Evolutionary conservation across 305 asterid genomes (phyloP).

Genomic region (Plantago coronopus): DNA sequence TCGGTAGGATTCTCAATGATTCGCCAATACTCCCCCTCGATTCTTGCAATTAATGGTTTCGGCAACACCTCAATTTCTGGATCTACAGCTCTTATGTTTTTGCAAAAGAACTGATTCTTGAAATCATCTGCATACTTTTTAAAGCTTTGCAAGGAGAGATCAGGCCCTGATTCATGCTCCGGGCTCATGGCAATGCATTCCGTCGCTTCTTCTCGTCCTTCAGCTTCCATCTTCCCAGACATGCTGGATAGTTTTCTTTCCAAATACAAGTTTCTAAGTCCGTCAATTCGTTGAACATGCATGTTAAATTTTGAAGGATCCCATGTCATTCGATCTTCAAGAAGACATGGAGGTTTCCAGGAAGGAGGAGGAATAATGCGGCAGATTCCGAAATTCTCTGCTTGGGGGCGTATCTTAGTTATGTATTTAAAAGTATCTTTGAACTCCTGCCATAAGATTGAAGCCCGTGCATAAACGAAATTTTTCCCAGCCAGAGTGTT

Average conservation of each 20-base stretch:
- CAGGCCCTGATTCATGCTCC: conserved; percentile 51
- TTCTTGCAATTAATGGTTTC: conserved; percentile 45
- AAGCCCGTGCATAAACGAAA: conserved; percentile 32
- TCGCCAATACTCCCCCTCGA: conserved; percentile 94
- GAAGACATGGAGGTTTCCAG: conserved; percentile 60
- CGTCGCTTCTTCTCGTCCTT: conserved; percentile 34
- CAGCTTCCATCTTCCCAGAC: conserved; percentile 29
- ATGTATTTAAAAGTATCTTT: conserved; percentile 65
- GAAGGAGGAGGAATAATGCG: conserved; percentile 90
- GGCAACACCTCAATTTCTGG: conserved; percentile 20
- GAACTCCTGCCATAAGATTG: conserved; percentile 64
- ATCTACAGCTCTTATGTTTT: conserved; percentile 25
- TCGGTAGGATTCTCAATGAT: conserved; percentile 64
- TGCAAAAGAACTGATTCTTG: conserved; percentile 61
- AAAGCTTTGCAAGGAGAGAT: conserved; percentile 52
- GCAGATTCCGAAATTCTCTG: conserved; percentile 72
- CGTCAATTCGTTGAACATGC: conserved; percentile 44
- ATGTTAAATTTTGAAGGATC: conserved; percentile 48
- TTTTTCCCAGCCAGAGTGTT: conserved; percentile 24
- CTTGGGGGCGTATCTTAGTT: conserved; percentile 52
- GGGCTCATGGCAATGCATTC: conserved; percentile 26
- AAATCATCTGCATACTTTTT: conserved; percentile 69
- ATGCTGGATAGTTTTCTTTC: conserved; percentile 35
- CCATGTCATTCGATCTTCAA: conserved; percentile 40
- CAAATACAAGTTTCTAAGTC: conserved; percentile 32